Evolutionary conservation across 495 filamentous ascomycete genomes (phyloP).

Genomic region (Trichoderma parareesei): DNA sequence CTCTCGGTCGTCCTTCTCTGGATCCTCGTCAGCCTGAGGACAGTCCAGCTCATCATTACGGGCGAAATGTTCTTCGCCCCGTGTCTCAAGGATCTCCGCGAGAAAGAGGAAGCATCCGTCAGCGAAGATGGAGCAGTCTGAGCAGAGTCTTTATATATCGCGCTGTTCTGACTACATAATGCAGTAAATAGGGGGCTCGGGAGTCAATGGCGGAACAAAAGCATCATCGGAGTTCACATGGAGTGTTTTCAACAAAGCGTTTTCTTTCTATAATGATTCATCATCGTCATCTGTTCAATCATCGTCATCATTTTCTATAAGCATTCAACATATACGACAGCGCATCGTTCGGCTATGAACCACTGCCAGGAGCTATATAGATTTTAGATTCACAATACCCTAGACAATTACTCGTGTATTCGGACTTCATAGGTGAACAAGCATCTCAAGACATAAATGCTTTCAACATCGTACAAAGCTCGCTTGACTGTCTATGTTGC

Average conservation of each 20-base stretch:
- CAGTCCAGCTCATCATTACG: constrained; percentile 32
- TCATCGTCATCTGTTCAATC: no score
- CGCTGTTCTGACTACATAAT: no score
- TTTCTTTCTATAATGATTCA: background rate
- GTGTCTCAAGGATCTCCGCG: constrained; percentile 37
- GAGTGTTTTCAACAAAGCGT: no score
- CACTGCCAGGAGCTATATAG: no score
- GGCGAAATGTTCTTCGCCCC: constrained; percentile 45
- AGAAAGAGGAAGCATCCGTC: constrained; percentile 1
- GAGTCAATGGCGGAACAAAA: no score
- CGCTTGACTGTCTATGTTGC: background rate
- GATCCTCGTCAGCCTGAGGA: constrained; percentile 40
- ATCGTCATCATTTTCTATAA: background rate
- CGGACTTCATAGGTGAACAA: background rate
- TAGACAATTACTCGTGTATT: no score
- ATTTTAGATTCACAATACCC: no score
- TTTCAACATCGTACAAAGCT: background rate
- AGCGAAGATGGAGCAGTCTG: background rate
- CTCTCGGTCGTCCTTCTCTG: constrained; percentile 42
- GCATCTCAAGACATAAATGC: background rate
- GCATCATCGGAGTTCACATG: background rate
- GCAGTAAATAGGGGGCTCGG: no score
- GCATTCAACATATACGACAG: background rate
- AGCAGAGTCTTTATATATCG: background rate
- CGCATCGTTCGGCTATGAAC: background rate